Evolutionary conservation across 768 basidiomycete genomes (phyloP), one percentile per base, ranked within the genome.

Genomic region (Coprinopsis cinerea): DNA sequence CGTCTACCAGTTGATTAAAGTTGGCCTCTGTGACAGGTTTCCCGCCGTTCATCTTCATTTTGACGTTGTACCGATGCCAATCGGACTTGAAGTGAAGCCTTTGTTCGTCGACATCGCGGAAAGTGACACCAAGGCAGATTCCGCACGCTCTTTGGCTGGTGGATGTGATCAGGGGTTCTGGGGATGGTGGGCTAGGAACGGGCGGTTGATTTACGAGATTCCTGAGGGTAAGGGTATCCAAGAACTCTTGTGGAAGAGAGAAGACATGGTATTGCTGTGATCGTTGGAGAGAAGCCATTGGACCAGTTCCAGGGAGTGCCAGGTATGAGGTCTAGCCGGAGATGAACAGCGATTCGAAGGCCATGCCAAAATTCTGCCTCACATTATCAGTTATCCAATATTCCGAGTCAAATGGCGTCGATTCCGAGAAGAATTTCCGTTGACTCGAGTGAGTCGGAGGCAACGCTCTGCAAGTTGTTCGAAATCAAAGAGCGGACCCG

Each of bases 41-140:
- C 9, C 79, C 76, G 4, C 84, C 85, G 44, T 74, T 69, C 43
- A 92, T 68, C 49, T 83, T 82, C 41, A 80, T 76, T 67, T 95
- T 96, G 57, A 93, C 88, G 64, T 98, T 98, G 70, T 95, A 98
- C 51, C 93, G 80, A 75, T 99, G 95, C 96, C 95, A 98, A 66
- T 99, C 95, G 9, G 89, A 90, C 57, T 83, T 82, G 64, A 89
- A 96, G 66, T 98, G 95, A 1, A 69, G 64, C 44, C 93, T 76
- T 58, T 97, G 92, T 51, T 87, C 88, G 27, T 87, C 81, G 4
- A 98, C 77, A 50, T 85, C 82, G 11, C 69, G 55, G 55, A 98
- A 97, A 0, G 67, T 58, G 2, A 78, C 75, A 3, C 82, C 86
- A 15, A 81, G 72, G 58, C 90, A 92, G 44, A 91, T 68, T 45